A percentile compares a stretch with the other conserved stretches of the same genome.
Conservation (phyloP, 495 filamentous ascomycete species). For the Penicillium flavigenum region DNA sequence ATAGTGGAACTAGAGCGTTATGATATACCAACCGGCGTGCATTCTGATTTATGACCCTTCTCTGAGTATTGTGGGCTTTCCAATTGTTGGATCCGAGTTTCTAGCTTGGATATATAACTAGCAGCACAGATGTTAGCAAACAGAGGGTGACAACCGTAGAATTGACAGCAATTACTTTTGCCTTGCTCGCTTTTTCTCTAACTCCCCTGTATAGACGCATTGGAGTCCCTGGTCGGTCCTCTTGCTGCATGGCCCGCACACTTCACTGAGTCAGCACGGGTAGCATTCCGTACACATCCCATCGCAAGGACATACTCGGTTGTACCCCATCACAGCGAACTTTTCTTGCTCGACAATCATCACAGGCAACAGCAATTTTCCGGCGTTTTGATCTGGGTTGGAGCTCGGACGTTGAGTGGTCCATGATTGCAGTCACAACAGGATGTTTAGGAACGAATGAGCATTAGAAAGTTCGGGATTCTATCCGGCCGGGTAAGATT, state of each 20-base stretch:
- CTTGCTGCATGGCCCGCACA: constrained; percentile 40
- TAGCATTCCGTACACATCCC: constrained; percentile 14
- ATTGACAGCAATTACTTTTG: constrained; percentile 19
- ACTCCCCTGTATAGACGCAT: constrained; percentile 36
- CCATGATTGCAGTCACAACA: background rate
- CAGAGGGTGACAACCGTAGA: background rate
- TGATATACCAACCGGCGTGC: constrained; percentile 17
- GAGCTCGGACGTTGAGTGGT: background rate
- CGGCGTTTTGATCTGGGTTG: constrained; percentile 27
- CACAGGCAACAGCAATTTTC: constrained; percentile 40
- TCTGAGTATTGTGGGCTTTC: constrained; percentile 20
- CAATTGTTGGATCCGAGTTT: constrained; percentile 32
- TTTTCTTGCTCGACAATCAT: constrained; percentile 39
- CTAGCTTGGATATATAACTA: constrained; percentile 32
- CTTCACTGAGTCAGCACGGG: constrained; percentile 21
- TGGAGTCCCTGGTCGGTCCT: constrained; percentile 19
- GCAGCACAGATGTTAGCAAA: background rate
- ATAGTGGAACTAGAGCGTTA: background rate
- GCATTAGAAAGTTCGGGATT: constrained; percentile 8
- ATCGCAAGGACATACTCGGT: constrained; percentile 29
- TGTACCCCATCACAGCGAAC: constrained; percentile 42
- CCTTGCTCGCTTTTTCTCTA: constrained; percentile 34
- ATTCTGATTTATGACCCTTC: constrained; percentile 9
- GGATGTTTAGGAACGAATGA: background rate
- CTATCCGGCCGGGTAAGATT: background rate